phyloP scores from a whole-genome alignment of 208 protist species.

The Wallacemonas sp. region DNA sequence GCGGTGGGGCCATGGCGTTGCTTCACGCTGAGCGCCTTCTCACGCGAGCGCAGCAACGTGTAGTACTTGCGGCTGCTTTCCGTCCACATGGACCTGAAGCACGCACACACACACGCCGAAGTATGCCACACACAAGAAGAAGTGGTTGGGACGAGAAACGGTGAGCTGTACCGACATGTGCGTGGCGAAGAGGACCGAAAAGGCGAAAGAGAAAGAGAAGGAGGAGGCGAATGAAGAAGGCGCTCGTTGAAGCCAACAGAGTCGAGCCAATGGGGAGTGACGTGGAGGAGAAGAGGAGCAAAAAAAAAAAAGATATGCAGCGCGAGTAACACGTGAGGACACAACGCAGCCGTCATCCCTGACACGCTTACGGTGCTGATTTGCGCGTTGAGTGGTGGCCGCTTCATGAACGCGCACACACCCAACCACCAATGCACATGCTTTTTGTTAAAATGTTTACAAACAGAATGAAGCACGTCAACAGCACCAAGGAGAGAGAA shows the following conservation, averaged over 20 bases:
- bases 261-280: no score
- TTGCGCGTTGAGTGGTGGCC: background rate
- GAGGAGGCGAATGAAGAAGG: background rate
- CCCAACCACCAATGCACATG: slow-evolving; percentile 21
- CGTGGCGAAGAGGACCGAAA: background rate
- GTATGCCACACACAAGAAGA: background rate
- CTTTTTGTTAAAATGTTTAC: background rate
- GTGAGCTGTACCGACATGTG: background rate
- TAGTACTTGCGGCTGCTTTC: slow-evolving; percentile 8
- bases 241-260: no score
- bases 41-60: slow-evolving; percentile 10
- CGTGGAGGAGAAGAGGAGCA: no score
- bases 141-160: background rate
- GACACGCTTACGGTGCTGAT: no score
- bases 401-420: background rate
- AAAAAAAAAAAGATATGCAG: no score
- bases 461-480: no score
- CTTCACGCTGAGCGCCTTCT: background rate
- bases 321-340: no score
- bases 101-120: no score
- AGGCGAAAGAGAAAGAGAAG: background rate
- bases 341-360: no score
- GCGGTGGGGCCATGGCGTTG: no score
- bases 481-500: no score
- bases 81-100: slow-evolving; percentile 12